phyloP scores from a whole-genome alignment of 345 rosid species.

The Barbarea vulgaris region DNA sequence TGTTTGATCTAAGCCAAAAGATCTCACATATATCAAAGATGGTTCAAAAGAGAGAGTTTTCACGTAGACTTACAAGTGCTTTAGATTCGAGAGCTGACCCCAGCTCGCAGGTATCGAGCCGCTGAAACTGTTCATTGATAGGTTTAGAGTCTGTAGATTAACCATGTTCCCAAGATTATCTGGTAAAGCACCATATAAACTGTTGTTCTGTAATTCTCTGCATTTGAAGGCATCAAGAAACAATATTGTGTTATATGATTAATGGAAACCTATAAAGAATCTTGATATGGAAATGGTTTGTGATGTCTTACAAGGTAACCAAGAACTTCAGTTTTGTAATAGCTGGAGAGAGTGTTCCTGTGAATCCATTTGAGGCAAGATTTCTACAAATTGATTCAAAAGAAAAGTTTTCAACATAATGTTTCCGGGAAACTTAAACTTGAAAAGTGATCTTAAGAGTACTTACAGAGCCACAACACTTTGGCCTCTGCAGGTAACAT shows the following conservation, averaged over 20 bases:
- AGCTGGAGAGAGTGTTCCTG: constrained; percentile 76
- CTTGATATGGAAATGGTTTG: constrained; percentile 2
- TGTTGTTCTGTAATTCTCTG: constrained; percentile 90
- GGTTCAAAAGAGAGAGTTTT: constrained; percentile 19
- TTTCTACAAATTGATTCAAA: constrained; percentile 49
- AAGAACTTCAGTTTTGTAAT: constrained; percentile 70
- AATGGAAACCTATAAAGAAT: constrained; percentile 8
- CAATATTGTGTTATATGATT: not conserved
- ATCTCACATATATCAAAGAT: constrained; percentile 2
- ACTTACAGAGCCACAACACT: constrained; percentile 76
- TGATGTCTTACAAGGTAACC: constrained; percentile 67
- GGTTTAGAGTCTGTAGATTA: constrained; percentile 62
- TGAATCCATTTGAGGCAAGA: constrained; percentile 72
- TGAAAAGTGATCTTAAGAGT: constrained; percentile 12
- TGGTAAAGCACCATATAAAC: constrained; percentile 69
- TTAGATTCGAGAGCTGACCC: constrained; percentile 69
- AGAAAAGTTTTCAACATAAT: not conserved
- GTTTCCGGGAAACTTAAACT: not conserved
- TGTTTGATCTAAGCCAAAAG: not conserved
- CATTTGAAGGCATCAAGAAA: constrained; percentile 35
- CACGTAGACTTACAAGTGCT: constrained; percentile 56
- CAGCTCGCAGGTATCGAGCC: constrained; percentile 75
- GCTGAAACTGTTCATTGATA: constrained; percentile 72
- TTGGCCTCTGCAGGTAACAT: constrained; percentile 70
- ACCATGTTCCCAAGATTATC: constrained; percentile 68